Evolutionary conservation across 1,139 yeast genomes (phyloP).

Genomic region (Dujonia santamariae): DNA sequence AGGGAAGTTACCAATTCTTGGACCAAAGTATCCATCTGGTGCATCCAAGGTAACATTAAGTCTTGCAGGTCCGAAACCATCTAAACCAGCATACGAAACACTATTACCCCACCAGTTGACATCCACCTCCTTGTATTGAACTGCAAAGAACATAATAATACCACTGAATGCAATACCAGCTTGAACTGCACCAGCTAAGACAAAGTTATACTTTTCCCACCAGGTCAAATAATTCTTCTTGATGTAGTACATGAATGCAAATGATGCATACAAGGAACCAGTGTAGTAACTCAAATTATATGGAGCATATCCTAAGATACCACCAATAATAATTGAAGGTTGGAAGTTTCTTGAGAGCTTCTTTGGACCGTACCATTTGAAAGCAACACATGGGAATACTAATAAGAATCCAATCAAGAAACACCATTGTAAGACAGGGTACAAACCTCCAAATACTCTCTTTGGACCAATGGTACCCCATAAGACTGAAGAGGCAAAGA

Average conservation of each 20-base stretch:
- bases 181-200: conserved; percentile 46
- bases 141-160: conserved; percentile 49
- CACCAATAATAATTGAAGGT: conserved; percentile 40
- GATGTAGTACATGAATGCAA: conserved; percentile 45
- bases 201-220: conserved; percentile 59
- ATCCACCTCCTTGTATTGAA: conserved; percentile 37
- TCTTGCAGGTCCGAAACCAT: conserved; percentile 20
- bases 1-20: conserved; percentile 30
- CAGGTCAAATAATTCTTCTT: conserved; percentile 32
- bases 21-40: conserved; percentile 46
- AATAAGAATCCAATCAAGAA: conserved; percentile 52
- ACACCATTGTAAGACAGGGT: conserved; percentile 47
- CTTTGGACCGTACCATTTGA: conserved; percentile 34
- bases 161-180: conserved; percentile 53
- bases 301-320: conserved; percentile 42
- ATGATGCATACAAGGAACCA: conserved; percentile 39
- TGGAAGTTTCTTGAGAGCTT: conserved; percentile 31
- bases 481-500: conserved; percentile 50
- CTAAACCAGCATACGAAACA: conserved; percentile 39
- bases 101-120: conserved; percentile 59
- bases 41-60: conserved; percentile 15
- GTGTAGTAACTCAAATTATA: conserved; percentile 48
- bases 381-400: conserved; percentile 38
- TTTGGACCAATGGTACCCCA: conserved; percentile 66
- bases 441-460: conserved; percentile 43